These are phyloP conservation scores for Pyronema omphalodes DNA, from an alignment of 495 filamentous ascomycete genomes.

Conservation along the genomic window DNA sequence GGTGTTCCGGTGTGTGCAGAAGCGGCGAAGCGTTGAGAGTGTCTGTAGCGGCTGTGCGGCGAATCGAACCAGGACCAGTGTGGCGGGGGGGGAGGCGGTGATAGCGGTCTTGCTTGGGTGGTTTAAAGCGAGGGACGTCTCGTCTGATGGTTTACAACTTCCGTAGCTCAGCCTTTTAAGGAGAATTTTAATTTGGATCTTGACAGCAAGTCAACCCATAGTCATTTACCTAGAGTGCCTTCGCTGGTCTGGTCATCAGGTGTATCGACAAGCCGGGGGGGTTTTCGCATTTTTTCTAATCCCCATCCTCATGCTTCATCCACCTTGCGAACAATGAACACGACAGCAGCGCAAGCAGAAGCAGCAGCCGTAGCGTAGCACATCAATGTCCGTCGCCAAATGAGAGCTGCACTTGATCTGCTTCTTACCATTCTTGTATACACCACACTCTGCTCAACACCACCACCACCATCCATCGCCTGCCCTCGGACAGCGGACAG, in stretches of 20 bases:
- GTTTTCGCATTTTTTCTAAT: not conserved
- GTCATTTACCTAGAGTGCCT: not conserved
- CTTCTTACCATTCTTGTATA: not conserved
- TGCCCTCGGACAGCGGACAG: too few relatives aligned
- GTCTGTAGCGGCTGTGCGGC: too few relatives aligned
- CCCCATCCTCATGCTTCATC: not conserved
- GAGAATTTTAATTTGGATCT: not conserved
- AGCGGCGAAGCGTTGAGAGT: too few relatives aligned
- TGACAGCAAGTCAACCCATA: not conserved
- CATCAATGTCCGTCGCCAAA: not conserved
- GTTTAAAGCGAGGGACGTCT: too few relatives aligned
- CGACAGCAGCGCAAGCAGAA: not conserved
- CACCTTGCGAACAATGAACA: conserved; percentile 1
- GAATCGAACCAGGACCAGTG: not conserved
- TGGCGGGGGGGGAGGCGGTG: not conserved
- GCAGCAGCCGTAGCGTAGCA: not conserved
- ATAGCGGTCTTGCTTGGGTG: not conserved
- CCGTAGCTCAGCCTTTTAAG: not conserved
- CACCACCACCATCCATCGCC: not conserved
- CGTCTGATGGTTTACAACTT: too few relatives aligned
- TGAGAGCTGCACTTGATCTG: not conserved
- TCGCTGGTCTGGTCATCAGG: not conserved
- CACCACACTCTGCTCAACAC: not conserved
- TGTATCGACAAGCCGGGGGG: not conserved
- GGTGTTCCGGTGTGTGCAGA: too few relatives aligned